A percentile compares a stretch with the other conserved stretches of the same genome.
Evolutionary conservation across 2,329 filamentous ascomycete species (phyloP).

Genomic region (Metarhizium anisopliae): DNA sequence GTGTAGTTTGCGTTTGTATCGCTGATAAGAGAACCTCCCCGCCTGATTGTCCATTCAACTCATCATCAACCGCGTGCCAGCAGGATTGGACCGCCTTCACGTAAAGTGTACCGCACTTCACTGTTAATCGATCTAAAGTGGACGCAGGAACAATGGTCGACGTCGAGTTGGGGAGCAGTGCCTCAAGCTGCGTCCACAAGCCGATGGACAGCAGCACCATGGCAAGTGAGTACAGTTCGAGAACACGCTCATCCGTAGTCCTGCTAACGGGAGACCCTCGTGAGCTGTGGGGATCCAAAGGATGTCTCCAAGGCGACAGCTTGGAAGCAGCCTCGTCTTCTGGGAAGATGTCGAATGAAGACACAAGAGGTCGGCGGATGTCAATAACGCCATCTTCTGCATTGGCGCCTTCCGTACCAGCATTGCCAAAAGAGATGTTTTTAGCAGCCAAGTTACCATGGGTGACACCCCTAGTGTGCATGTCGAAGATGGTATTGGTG

Average conservation of each 20-base stretch:
- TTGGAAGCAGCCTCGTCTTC: slow-evolving; percentile 15
- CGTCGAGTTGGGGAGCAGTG: slow-evolving; percentile 33
- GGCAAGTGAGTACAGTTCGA: slow-evolving; percentile 66
- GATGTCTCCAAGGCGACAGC: slow-evolving; percentile 45
- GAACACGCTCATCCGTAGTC: slow-evolving; percentile 45
- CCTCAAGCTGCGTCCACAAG: slow-evolving; percentile 60
- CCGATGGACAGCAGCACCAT: slow-evolving; percentile 68
- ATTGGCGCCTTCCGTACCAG: slow-evolving; percentile 29
- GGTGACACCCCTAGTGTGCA: slow-evolving; percentile 59
- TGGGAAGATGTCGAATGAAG: slow-evolving; percentile 64
- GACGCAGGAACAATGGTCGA: slow-evolving; percentile 49
- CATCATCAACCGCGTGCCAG: slow-evolving; percentile 60
- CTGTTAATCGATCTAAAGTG: slow-evolving; percentile 52
- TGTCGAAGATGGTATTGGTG: slow-evolving; percentile 61
- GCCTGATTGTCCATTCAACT: slow-evolving; percentile 35
- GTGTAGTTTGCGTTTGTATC: slow-evolving; percentile 45
- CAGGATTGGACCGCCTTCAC: slow-evolving; percentile 67
- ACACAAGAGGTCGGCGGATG: slow-evolving; percentile 59
- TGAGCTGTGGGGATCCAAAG: slow-evolving; percentile 48
- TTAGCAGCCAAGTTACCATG: slow-evolving; percentile 62
- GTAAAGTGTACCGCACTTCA: slow-evolving; percentile 65
- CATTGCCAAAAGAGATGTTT: slow-evolving; percentile 58
- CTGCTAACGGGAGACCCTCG: slow-evolving; percentile 37
- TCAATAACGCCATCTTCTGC: slow-evolving; percentile 43
- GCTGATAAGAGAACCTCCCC: slow-evolving; percentile 43